Evolutionary conservation across 768 basidiomycete genomes (phyloP).

Genomic region (Boletus tomentosulus): DNA sequence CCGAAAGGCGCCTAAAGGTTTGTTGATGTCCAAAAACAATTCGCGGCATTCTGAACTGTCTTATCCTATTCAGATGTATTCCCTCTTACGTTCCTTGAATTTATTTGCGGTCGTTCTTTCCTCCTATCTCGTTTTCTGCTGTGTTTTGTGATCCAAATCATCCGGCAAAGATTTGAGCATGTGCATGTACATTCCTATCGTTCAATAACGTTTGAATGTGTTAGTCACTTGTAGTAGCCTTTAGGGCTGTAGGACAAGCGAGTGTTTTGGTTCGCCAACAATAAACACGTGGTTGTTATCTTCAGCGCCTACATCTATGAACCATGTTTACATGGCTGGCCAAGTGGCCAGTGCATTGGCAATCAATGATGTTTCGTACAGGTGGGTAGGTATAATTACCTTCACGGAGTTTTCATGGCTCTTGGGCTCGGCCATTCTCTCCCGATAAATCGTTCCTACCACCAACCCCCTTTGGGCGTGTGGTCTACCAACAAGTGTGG

Average conservation of each 20-base stretch:
- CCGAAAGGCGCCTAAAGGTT: constrained; percentile 50
- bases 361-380: neutral
- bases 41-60: neutral
- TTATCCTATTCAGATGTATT: neutral
- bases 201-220: constrained; percentile 25
- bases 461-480: neutral
- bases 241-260: constrained; percentile 11
- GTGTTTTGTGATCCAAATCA: constrained; percentile 15
- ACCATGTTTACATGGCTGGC: neutral
- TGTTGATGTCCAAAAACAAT: neutral
- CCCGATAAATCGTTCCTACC: neutral
- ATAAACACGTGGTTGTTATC: neutral
- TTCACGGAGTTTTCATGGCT: neutral
- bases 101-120: constrained; percentile 10
- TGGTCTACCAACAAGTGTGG: neutral
- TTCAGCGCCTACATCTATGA: neutral
- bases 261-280: neutral
- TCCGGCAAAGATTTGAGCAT: constrained; percentile 23
- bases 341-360: constrained; percentile 11
- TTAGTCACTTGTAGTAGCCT: constrained; percentile 25
- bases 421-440: neutral
- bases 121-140: constrained; percentile 5
- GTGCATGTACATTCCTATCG: constrained; percentile 26
- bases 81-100: constrained; percentile 11
- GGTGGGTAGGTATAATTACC: neutral